phyloP scores from a whole-genome alignment of 2,329 filamentous ascomycete species.

The Albifimbria verrucaria region DNA sequence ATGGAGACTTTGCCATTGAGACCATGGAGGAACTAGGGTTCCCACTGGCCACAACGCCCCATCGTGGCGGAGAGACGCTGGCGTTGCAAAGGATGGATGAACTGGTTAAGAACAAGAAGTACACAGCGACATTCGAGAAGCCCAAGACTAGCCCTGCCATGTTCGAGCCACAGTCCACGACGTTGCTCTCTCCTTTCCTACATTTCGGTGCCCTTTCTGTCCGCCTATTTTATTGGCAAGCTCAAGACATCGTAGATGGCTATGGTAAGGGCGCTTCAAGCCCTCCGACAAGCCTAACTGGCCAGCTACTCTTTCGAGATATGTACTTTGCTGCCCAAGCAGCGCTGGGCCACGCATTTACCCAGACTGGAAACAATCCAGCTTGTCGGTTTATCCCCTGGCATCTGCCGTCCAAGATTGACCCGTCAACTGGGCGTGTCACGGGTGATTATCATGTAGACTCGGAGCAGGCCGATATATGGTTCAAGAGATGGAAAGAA shows the following conservation, averaged over 20 bases:
- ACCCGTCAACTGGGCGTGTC: slow-evolving; percentile 38
- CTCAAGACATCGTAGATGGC: slow-evolving; percentile 57
- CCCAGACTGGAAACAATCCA: slow-evolving; percentile 62
- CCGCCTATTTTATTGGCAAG: slow-evolving; percentile 70
- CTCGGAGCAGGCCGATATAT: slow-evolving; percentile 56
- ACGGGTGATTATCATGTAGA: slow-evolving; percentile 65
- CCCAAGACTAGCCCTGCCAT: slow-evolving; percentile 72
- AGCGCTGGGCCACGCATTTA: slow-evolving; percentile 60
- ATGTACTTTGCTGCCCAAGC: slow-evolving; percentile 83
- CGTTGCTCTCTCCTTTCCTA: slow-evolving; percentile 67
- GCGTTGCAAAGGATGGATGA: slow-evolving; percentile 57
- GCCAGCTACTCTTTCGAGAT: slow-evolving; percentile 73
- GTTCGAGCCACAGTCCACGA: slow-evolving; percentile 70
- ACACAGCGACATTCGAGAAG: slow-evolving; percentile 72
- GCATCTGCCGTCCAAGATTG: slow-evolving; percentile 65
- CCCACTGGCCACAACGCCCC: slow-evolving; percentile 59
- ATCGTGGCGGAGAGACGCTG: slow-evolving; percentile 67
- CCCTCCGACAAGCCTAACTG: slow-evolving; percentile 66
- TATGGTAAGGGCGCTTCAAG: slow-evolving; percentile 55
- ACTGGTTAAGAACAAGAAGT: slow-evolving; percentile 60
- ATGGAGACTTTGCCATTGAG: slow-evolving; percentile 66
- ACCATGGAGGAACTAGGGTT: slow-evolving; percentile 70
- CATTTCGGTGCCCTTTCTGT: slow-evolving; percentile 73
- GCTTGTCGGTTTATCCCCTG: slow-evolving; percentile 74
- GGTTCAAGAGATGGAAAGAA: slow-evolving; percentile 66